Conservation (phyloP, 2,329 filamentous ascomycete species). For the Colletotrichum sp. region DNA sequence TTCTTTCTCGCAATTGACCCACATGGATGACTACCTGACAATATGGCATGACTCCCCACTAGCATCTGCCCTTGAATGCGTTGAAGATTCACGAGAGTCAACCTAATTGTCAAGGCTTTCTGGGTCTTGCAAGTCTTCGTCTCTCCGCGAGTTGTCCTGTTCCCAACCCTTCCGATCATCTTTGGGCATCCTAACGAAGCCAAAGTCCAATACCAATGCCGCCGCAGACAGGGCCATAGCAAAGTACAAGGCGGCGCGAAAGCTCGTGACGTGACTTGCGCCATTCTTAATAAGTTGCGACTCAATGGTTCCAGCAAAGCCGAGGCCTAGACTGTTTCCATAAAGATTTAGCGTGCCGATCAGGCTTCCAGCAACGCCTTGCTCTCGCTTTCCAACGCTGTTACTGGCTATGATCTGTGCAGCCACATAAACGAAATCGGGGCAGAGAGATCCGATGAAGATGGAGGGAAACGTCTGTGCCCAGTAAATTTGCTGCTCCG, state of each 20-base stretch:
- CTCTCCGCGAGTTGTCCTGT: background rate
- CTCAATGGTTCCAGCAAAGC: background rate
- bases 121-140: background rate
- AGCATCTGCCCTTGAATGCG: background rate
- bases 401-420: slow-evolving; percentile 61
- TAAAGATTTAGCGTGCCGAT: background rate
- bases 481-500: background rate
- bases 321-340: background rate
- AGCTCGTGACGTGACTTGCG: background rate
- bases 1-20: background rate
- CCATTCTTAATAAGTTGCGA: background rate
- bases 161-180: background rate
- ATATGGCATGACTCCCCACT: background rate
- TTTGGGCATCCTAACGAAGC: background rate
- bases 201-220: background rate
- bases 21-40: background rate
- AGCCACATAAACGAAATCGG: slow-evolving; percentile 54
- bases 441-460: slow-evolving; percentile 40
- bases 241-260: background rate
- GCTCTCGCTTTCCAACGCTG: slow-evolving; percentile 48
- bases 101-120: background rate
- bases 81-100: background rate
- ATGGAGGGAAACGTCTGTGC: background rate
- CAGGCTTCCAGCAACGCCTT: slow-evolving; percentile 44
- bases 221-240: background rate